Conservation (phyloP, 495 filamentous ascomycete genomes). For the Penicillium lagena region DNA sequence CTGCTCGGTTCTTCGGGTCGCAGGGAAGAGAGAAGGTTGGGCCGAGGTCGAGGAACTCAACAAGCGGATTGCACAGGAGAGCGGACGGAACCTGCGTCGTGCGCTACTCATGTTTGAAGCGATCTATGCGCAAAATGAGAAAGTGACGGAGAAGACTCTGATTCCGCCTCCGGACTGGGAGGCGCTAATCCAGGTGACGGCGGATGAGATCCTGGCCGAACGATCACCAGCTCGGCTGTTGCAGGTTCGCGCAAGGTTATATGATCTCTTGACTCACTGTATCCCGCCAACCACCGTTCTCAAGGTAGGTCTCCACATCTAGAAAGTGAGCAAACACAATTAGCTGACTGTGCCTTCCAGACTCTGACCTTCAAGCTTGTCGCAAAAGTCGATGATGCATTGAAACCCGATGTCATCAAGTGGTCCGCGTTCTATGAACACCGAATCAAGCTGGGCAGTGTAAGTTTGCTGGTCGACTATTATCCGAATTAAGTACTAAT, state of each 20-base stretch:
- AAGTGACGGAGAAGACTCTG: constrained; percentile 75
- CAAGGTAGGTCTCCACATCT: constrained; percentile 46
- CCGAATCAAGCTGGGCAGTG: constrained; percentile 75
- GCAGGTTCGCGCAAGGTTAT: constrained; percentile 82
- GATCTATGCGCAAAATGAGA: constrained; percentile 94
- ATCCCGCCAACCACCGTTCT: constrained; percentile 90
- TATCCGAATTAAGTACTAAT: constrained; percentile 8
- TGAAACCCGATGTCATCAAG: constrained; percentile 88
- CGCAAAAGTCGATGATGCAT: constrained; percentile 71
- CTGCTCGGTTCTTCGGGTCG: constrained; percentile 63
- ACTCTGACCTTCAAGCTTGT: constrained; percentile 89
- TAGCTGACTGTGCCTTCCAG: constrained; percentile 20
- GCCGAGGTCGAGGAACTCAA: constrained; percentile 63
- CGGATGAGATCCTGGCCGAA: constrained; percentile 86
- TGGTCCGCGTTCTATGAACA: constrained; percentile 98
- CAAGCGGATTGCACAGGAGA: constrained; percentile 80
- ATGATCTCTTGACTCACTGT: constrained; percentile 93
- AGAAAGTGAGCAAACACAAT: too few species aligned
- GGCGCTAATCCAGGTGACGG: constrained; percentile 76
- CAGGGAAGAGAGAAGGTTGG: constrained; percentile 74
- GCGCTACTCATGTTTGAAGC: constrained; percentile 95
- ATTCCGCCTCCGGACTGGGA: constrained; percentile 98
- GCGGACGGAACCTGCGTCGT: constrained; percentile 81
- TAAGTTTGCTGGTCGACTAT: constrained; percentile 17
- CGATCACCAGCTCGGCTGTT: constrained; percentile 82